Conservation (phyloP, 2,329 filamentous ascomycete genomes). For the Apiospora pterosperma region DNA sequence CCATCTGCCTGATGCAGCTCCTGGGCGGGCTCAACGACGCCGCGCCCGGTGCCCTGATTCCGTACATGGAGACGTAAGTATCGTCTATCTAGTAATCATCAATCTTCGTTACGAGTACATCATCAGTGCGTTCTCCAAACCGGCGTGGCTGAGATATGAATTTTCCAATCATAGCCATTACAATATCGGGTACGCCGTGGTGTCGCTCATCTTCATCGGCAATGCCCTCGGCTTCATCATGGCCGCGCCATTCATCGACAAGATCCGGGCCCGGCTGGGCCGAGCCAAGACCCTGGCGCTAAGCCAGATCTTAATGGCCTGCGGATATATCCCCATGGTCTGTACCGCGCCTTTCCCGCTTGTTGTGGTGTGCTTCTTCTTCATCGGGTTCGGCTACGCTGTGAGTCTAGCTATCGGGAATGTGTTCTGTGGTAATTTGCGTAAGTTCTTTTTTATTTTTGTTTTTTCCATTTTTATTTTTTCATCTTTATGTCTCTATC, state of each 20-base stretch:
- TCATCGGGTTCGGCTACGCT: conserved; percentile 59
- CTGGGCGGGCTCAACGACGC: conserved; percentile 71
- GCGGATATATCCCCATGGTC: conserved; percentile 63
- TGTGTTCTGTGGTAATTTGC: conserved; percentile 53
- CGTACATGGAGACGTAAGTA: conserved; percentile 63
- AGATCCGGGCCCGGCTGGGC: conserved; percentile 59
- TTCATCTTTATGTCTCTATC: no score
- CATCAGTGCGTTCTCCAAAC: neutral
- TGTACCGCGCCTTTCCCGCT: conserved; percentile 67
- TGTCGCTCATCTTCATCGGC: conserved; percentile 78
- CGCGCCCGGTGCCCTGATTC: conserved; percentile 74
- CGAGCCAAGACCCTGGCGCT: conserved; percentile 61
- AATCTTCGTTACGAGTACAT: neutral
- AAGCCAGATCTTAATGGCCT: conserved; percentile 51
- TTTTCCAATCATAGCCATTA: conserved; percentile 57
- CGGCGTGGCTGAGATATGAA: no score
- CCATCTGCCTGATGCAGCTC: conserved; percentile 63
- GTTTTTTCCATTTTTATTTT: neutral
- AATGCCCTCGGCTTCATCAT: conserved; percentile 74
- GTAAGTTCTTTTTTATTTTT: neutral
- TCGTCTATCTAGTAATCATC: neutral
- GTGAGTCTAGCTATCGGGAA: conserved; percentile 56
- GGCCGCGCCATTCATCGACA: conserved; percentile 67
- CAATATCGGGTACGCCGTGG: conserved; percentile 70
- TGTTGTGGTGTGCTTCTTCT: conserved; percentile 65